These are phyloP conservation scores for Colletotrichum sp. DNA, from an alignment of 2,329 filamentous ascomycete genomes.

Conservation along the genomic window DNA sequence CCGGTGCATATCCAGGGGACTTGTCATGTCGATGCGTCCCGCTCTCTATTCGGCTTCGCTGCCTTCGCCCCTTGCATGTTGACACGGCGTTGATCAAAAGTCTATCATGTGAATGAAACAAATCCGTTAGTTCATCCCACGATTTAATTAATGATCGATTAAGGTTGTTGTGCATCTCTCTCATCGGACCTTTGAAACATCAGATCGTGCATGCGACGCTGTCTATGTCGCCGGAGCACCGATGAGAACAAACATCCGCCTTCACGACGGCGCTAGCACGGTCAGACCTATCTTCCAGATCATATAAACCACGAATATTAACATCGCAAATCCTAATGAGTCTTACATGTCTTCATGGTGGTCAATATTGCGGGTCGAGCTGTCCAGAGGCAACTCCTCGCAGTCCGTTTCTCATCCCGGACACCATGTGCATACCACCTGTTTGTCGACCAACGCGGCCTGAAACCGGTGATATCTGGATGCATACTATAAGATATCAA, in stretches of 20 bases:
- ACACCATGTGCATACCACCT: neutral
- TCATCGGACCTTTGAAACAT: neutral
- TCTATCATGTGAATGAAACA: neutral
- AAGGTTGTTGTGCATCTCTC: neutral
- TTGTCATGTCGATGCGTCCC: neutral
- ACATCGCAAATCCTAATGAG: neutral
- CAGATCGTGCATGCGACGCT: neutral
- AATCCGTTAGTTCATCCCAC: neutral
- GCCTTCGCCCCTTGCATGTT: neutral
- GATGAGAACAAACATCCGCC: neutral
- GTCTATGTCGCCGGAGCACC: neutral
- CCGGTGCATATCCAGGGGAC: neutral
- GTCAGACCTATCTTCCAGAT: neutral
- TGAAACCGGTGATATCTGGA: neutral
- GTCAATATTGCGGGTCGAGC: neutral
- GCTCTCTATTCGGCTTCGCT: neutral
- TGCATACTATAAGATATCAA: neutral
- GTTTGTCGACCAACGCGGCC: fast-evolving
- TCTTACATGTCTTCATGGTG: neutral
- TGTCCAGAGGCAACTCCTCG: neutral
- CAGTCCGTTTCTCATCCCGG: neutral
- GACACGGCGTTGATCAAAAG: no score
- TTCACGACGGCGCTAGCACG: neutral
- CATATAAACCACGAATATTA: neutral
- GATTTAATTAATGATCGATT: neutral